Percentiles rank a stretch among this genome's conserved stretches.
Evolutionary conservation across 2,329 filamentous ascomycete species (phyloP).

Genomic region (Neonectria magnoliae): DNA sequence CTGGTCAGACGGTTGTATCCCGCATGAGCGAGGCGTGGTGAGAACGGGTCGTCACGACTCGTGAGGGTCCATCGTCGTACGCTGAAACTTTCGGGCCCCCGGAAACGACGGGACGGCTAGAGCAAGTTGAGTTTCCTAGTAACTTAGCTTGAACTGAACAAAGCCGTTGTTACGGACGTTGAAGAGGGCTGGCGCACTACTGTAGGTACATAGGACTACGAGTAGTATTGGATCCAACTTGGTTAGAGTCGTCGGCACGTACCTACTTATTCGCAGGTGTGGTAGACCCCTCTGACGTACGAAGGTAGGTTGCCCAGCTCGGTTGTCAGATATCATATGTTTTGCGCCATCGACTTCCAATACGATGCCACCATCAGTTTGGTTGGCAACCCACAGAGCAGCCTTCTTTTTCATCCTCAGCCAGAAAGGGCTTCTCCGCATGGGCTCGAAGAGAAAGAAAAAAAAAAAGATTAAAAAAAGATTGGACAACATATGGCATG

Average conservation of each 20-base stretch:
- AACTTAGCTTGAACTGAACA: constrained; percentile 5
- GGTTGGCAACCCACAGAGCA: constrained; percentile 6
- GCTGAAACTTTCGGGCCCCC: constrained; percentile 18
- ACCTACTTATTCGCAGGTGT: too few relatives aligned
- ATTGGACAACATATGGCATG: constrained; percentile 27
- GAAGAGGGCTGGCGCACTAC: not conserved
- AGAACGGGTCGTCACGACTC: constrained; percentile 4
- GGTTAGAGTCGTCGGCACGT: too few relatives aligned
- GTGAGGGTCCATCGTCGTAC: not conserved
- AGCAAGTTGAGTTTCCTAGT: not conserved
- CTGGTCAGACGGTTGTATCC: constrained; percentile 7
- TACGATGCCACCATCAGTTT: constrained; percentile 19
- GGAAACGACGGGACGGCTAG: constrained; percentile 10
- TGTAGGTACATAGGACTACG: not conserved
- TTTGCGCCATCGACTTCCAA: constrained; percentile 6
- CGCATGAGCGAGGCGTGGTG: constrained; percentile 13
- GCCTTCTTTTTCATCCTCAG: not conserved
- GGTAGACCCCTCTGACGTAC: not conserved
- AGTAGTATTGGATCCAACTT: not conserved
- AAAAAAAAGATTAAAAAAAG: constrained; percentile 6
- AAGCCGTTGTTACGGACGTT: not conserved
- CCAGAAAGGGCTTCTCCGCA: not conserved
- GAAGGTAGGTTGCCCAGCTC: not conserved
- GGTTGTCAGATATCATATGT: constrained; percentile 18
- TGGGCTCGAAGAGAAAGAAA: not conserved